Base-by-base conservation (phyloP, 2,329 filamentous ascomycete genomes). In the Malbranchea zuffiana region DNA sequence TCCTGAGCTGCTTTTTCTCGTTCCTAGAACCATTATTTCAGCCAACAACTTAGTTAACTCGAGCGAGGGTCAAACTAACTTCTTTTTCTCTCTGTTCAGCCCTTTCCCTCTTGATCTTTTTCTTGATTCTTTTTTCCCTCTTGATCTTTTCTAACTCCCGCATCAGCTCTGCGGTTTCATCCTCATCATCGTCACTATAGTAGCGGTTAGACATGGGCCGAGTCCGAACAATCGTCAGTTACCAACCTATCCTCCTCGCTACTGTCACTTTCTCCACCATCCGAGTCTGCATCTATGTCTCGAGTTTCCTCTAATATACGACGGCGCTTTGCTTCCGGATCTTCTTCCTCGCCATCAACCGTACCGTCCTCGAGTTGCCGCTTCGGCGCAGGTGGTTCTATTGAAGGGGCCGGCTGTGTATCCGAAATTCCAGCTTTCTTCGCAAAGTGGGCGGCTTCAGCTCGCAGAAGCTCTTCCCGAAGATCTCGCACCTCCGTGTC, bases 61-160 rank as follows among this genome's bases (percentile, higher is more conserved):
- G n/a, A n/a, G 15, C 2, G 28, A 30, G 10, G 33, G 26, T 33
- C 37, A 8, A 44, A 30, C 37, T 39, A 44, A 75, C 73, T 61
- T 83, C 82, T 55, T 76, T 75, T 46, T 90, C 82, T 40, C 81
- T 78, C 56, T 83, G 80, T 55, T 82, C 85, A 2, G 81, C 80
- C 36, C 85, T 69, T 60, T 94, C 86, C 44, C 77, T 78, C 57
- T 92, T 84, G 57, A 98, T 94, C 58, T 93, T 90, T 54, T 93
- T n/a, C n/a, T n/a, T n/a, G n/a, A n/a, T n/a, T n/a, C n/a, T n/a
- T n/a, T n/a, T n/a, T n/a, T n/a, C n/a, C 44, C 77, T 78, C 57
- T 92, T 84, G 57, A 98, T 94, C 58, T 93, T 90, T 54, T 93
- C 88, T 30, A 98, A 64, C 58, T 98, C 90, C 28, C 88, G 75